Evolutionary conservation across 768 basidiomycete species (phyloP).

Genomic region (Tylopilus plumbeoviolaceoides): DNA sequence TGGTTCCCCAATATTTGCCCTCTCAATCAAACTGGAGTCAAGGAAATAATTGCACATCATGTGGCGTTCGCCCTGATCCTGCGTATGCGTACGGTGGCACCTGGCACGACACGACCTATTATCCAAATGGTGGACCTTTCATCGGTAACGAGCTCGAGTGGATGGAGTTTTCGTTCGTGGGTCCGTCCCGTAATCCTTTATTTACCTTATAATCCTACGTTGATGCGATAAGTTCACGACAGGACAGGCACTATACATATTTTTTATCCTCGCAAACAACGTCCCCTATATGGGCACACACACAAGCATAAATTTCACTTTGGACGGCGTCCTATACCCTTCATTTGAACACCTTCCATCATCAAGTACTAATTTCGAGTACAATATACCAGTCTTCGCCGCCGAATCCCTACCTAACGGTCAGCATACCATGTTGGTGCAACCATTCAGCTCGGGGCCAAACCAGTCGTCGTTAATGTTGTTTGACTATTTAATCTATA

Average conservation of each 20-base stretch:
- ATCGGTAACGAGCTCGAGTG: neutral
- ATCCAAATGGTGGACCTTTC: neutral
- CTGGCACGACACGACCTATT: slow-evolving; percentile 15
- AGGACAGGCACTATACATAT: slow-evolving; percentile 20
- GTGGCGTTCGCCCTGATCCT: neutral
- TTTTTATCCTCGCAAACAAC: slow-evolving; percentile 17
- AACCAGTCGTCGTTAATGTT: too few relatives aligned
- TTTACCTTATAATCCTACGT: neutral
- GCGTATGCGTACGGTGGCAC: slow-evolving; percentile 7
- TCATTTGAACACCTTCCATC: neutral
- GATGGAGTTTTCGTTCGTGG: slow-evolving; percentile 12
- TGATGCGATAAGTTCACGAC: neutral
- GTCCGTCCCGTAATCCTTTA: neutral
- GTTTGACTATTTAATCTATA: too few relatives aligned
- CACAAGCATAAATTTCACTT: neutral
- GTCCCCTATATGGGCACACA: neutral
- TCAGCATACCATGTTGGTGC: too few relatives aligned
- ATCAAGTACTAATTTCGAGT: too few relatives aligned
- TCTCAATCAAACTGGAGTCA: neutral
- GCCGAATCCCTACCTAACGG: too few relatives aligned
- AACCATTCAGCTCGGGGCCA: too few relatives aligned
- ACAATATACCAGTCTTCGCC: too few relatives aligned
- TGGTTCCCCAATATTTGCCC: slow-evolving; percentile 10
- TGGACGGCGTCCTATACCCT: neutral
- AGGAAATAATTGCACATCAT: slow-evolving; percentile 3